A percentile compares a stretch with the other conserved stretches of the same genome.
phyloP scores from a whole-genome alignment of 768 basidiomycete species.

The Collybia mongolica region DNA sequence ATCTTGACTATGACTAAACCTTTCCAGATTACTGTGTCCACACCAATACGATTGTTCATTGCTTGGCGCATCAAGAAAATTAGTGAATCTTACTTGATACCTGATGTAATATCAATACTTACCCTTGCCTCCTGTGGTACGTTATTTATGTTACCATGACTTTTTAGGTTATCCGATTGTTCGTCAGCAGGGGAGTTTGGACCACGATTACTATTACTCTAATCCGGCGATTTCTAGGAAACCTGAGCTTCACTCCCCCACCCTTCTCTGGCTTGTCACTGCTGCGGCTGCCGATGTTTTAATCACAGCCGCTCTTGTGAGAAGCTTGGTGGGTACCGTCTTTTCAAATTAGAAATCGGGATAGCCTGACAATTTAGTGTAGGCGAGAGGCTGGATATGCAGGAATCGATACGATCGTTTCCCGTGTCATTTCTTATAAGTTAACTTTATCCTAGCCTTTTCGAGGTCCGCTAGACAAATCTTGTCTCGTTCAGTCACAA shows the following conservation, averaged over 20 bases:
- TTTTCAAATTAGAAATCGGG: background rate
- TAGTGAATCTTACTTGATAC: constrained; percentile 33
- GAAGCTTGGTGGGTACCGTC: constrained; percentile 32
- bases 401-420: constrained; percentile 30
- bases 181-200: constrained; percentile 40
- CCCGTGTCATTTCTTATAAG: constrained; percentile 21
- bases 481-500: constrained; percentile 22
- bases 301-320: constrained; percentile 37
- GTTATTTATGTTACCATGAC: background rate
- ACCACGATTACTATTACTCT: constrained; percentile 30
- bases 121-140: constrained; percentile 28
- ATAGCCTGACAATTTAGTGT: constrained; percentile 23
- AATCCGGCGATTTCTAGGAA: constrained; percentile 38
- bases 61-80: constrained; percentile 41
- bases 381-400: constrained; percentile 32
- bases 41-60: constrained; percentile 46
- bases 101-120: constrained; percentile 36
- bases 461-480: too few species aligned
- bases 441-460: background rate
- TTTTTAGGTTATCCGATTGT: background rate
- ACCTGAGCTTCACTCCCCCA: constrained; percentile 42
- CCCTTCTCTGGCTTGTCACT: constrained; percentile 43
- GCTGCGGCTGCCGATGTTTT: constrained; percentile 39
- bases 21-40: constrained; percentile 35
- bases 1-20: too few species aligned